Conservation (phyloP, 1,284 basidiomycete genomes). For the Coriolopsis trogii region DNA sequence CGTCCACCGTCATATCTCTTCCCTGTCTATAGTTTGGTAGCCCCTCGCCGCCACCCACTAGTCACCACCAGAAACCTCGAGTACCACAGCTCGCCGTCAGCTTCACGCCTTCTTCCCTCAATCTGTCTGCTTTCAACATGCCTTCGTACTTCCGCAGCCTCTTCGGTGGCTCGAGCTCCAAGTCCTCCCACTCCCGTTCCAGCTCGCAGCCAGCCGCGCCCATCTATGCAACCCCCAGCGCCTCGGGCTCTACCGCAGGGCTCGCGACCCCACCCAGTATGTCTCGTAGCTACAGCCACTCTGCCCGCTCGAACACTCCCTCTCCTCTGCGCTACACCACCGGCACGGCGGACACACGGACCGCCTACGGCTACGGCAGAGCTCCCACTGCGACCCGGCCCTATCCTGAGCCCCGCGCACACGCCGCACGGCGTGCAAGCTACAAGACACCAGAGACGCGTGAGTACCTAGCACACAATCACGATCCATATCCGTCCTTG, state of each 20-base stretch:
- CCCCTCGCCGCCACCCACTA: conserved; percentile 4
- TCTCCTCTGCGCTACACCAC: conserved; percentile 42
- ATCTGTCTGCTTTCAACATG: conserved; percentile 28
- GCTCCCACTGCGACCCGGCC: conserved; percentile 24
- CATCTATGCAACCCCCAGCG: conserved; percentile 30
- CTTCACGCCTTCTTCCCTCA: conserved; percentile 1
- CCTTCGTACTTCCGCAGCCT: conserved; percentile 41
- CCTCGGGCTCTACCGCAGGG: conserved; percentile 20
- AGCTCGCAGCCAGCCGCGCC: conserved; percentile 28
- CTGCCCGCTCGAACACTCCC: conserved; percentile 33
- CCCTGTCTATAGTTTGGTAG: conserved; percentile 18
- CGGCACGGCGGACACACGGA: conserved; percentile 32
- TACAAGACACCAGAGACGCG: conserved; percentile 31
- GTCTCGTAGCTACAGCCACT: conserved; percentile 36
- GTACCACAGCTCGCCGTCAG: conserved; percentile 12
- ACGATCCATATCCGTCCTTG: not conserved
- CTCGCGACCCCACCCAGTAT: conserved; percentile 23
- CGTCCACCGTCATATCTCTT: conserved; percentile 6
- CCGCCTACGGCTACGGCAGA: conserved; percentile 33
- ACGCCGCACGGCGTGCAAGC: conserved; percentile 31
- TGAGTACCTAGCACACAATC: conserved; percentile 18
- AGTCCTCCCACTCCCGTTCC: conserved; percentile 33
- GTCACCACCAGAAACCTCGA: conserved; percentile 3
- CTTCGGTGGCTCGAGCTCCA: conserved; percentile 35
- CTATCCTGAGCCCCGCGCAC: conserved; percentile 28